Percentiles rank a stretch among this genome's conserved stretches.
These are phyloP conservation scores for Colletotrichum melonis DNA, from an alignment of 2,329 filamentous ascomycete genomes.

Conservation along the genomic window DNA sequence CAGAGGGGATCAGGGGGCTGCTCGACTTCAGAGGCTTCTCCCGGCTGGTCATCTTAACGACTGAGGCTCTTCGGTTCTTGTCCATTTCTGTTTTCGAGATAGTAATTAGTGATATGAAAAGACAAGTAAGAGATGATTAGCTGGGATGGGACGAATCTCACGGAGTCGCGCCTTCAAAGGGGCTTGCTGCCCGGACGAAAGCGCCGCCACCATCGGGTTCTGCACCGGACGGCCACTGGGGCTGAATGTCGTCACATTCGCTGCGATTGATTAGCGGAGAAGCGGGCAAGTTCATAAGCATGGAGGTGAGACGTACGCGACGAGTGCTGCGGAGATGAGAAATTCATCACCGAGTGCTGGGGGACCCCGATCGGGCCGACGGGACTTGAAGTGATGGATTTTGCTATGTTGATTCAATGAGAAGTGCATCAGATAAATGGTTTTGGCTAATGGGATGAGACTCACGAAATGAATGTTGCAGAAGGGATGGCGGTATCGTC, in stretches of 20 bases:
- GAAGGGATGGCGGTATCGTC: not conserved
- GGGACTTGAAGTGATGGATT: not conserved
- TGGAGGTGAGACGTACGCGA: not conserved
- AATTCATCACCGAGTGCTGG: not conserved
- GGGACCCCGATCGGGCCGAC: not conserved
- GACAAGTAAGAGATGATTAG: not conserved
- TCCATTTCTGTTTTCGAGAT: slow-evolving; percentile 4
- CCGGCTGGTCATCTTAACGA: slow-evolving; percentile 4
- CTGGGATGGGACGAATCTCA: not conserved
- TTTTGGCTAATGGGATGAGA: not conserved
- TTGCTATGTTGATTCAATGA: not conserved
- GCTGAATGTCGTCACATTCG: not conserved
- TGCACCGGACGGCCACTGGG: slow-evolving; percentile 12
- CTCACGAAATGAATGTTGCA: not conserved
- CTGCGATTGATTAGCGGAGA: not conserved
- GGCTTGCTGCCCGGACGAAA: slow-evolving; percentile 4
- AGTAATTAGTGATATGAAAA: not conserved
- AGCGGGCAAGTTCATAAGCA: not conserved
- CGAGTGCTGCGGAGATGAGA: not conserved
- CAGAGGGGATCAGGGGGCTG: not conserved
- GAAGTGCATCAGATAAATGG: not conserved
- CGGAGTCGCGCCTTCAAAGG: slow-evolving; percentile 11
- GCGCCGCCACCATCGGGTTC: slow-evolving; percentile 16
- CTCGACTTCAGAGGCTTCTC: not conserved
- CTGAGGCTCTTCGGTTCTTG: slow-evolving; percentile 19